Evolutionary conservation across 768 basidiomycete species (phyloP).

Genomic region (Ramaria sp.): DNA sequence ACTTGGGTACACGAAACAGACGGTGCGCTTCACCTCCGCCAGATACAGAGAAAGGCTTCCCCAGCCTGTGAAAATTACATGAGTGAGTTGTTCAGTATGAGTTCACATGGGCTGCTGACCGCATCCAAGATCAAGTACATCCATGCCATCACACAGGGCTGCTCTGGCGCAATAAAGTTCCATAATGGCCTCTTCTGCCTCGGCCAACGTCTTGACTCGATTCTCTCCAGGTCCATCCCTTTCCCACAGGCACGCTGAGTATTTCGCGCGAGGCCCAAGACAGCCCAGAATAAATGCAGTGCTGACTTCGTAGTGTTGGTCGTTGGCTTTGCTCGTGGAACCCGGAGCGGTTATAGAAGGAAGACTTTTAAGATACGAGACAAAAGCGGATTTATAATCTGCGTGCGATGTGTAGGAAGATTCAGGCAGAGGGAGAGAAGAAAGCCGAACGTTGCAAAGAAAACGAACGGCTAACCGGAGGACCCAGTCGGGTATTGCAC

Average conservation of each 20-base stretch:
- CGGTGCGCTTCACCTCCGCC: slow-evolving; percentile 31
- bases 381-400: slow-evolving; percentile 46
- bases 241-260: slow-evolving; percentile 46
- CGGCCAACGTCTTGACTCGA: slow-evolving; percentile 33
- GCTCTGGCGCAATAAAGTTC: slow-evolving; percentile 60
- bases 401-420: slow-evolving; percentile 21
- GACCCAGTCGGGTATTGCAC: slow-evolving; percentile 51
- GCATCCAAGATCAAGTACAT: slow-evolving; percentile 60
- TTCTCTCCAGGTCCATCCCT: slow-evolving; percentile 1
- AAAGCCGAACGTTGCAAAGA: slow-evolving; percentile 40
- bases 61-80: slow-evolving; percentile 34
- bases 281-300: slow-evolving; percentile 56
- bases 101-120: background rate
- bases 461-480: slow-evolving; percentile 35
- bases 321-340: slow-evolving; percentile 51
- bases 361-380: slow-evolving; percentile 11
- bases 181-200: slow-evolving; percentile 57
- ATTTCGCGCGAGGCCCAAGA: slow-evolving; percentile 55
- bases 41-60: slow-evolving; percentile 60
- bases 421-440: slow-evolving; percentile 36
- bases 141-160: slow-evolving; percentile 45
- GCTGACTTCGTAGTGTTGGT: slow-evolving; percentile 67
- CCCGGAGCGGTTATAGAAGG: background rate
- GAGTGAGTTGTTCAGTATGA: background rate
- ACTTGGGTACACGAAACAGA: background rate